Base-by-base conservation (phyloP, 2,329 filamentous ascomycete species). In the Hymenoscyphus repandus region DNA sequence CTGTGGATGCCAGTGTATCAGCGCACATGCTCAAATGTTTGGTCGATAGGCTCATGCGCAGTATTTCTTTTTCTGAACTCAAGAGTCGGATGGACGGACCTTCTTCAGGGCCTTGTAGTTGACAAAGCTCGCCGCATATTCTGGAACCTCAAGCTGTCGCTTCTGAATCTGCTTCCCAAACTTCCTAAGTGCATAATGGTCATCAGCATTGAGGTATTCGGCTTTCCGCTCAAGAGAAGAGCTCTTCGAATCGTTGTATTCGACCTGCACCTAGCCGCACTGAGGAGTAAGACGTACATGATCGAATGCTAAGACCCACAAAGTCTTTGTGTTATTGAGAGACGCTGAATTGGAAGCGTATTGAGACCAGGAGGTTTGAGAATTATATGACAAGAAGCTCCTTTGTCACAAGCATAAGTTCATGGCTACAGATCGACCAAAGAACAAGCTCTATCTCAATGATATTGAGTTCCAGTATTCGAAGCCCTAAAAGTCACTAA, bases 161-260 rank as follows among this genome's bases (percentile, higher is more conserved):
- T 96, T 96, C 77, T 97, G 93, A 62, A 99, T 96, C 70, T 96
- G 90, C 78, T 99, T 99, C 71, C 93, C 93, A 76, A 99, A 99
- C 82, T 99, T 99, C 93, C 92, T 99, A 65, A 12, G 42, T 3
- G 43, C 18, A 46, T 17, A 49, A 45, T 31, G 20, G 42, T 27
- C 50, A 34, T 59, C 33, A 61, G 57, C 47, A 53, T 18, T 40
- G 32, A 37, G 32, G 20, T 13, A 12, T 42, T 32, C 27, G 12
- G 38, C 18, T 43, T 17, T 12, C 18, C 49, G 20, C 32, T 43
- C 33, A 42, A 27, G 22, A 27, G 7, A 4, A 27, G 22, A 27
- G 22, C 22, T 7, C 22, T 27, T 27, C 22, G 22, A 27, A 27
- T 27, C 22, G 22, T 27, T 27, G 22, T 27, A 7, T 11, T 22